Evolutionary conservation across 805 yeast species (phyloP).

Genomic region (Candida alai): DNA sequence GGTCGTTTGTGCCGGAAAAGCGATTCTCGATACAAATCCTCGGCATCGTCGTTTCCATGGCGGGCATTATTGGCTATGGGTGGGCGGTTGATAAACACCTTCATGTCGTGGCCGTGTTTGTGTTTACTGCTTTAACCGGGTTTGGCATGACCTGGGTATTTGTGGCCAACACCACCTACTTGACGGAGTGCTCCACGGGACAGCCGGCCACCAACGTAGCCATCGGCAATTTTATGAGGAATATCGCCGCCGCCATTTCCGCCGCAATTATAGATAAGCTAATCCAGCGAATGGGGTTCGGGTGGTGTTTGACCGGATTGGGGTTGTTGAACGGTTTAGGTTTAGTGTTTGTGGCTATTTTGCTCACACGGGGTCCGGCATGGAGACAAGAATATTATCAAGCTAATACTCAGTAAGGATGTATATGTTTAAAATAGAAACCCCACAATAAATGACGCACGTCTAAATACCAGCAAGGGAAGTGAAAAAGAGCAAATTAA

Average conservation of each 20-base stretch:
- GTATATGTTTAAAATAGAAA: no score
- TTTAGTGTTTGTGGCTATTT: constrained; percentile 14
- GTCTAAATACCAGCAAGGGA: no score
- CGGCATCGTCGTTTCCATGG: constrained; percentile 41
- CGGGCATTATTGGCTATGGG: constrained; percentile 49
- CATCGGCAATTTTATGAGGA: constrained; percentile 49
- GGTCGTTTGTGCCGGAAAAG: constrained; percentile 42
- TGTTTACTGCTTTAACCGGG: constrained; percentile 44
- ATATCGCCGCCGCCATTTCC: constrained; percentile 51
- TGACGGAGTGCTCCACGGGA: constrained; percentile 46
- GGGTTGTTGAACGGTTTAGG: constrained; percentile 27
- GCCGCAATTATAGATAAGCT: constrained; percentile 41
- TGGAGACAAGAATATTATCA: constrained; percentile 19
- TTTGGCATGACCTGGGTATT: constrained; percentile 57
- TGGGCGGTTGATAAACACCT: constrained; percentile 44
- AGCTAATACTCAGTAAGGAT: neutral
- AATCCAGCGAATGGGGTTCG: constrained; percentile 37
- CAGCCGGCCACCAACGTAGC: constrained; percentile 55
- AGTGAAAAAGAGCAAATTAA: neutral
- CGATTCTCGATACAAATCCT: constrained; percentile 41
- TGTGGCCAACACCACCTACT: constrained; percentile 49
- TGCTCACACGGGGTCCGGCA: constrained; percentile 18
- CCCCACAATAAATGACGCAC: no score
- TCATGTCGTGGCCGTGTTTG: constrained; percentile 33
- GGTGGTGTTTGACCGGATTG: constrained; percentile 55